These are phyloP conservation scores for Conticribra weissflogii DNA, from an alignment of 108 stramenopile species.

Conservation along the genomic window DNA sequence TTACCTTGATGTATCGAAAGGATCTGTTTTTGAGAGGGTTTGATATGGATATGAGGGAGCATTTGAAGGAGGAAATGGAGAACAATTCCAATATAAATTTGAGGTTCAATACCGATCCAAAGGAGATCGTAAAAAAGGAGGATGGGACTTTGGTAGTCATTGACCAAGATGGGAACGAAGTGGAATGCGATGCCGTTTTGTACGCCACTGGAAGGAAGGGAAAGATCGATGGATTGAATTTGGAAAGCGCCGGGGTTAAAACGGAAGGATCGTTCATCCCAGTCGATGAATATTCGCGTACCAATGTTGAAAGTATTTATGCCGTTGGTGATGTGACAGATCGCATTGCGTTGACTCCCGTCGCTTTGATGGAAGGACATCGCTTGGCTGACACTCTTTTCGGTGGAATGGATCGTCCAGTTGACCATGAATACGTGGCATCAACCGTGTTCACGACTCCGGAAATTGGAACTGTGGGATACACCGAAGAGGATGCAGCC, in stretches of 20 bases:
- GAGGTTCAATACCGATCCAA: constrained; percentile 70
- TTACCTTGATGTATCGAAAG: constrained; percentile 80
- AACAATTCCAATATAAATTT: constrained; percentile 58
- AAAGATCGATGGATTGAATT: constrained; percentile 63
- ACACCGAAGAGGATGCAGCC: constrained; percentile 85
- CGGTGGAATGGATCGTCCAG: constrained; percentile 75
- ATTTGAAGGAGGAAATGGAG: constrained; percentile 72
- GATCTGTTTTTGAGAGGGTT: constrained; percentile 74
- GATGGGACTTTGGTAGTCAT: constrained; percentile 60
- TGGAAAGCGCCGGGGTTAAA: constrained; percentile 64
- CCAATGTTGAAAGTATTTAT: constrained; percentile 64
- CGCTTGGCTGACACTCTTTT: constrained; percentile 77
- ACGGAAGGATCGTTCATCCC: constrained; percentile 48
- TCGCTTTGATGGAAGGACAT: constrained; percentile 80
- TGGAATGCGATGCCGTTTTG: constrained; percentile 75
- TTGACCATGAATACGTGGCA: constrained; percentile 87
- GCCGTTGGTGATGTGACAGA: constrained; percentile 87
- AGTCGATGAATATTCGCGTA: constrained; percentile 69
- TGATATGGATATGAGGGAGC: constrained; percentile 72
- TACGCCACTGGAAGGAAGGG: constrained; percentile 80
- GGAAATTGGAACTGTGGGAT: constrained; percentile 86
- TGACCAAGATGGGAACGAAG: constrained; percentile 53
- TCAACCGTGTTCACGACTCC: constrained; percentile 92
- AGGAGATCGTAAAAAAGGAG: constrained; percentile 58
- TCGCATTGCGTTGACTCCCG: constrained; percentile 89